Conservation (phyloP, 2,329 filamentous ascomycete species). For the Elsinoe batatas region DNA sequence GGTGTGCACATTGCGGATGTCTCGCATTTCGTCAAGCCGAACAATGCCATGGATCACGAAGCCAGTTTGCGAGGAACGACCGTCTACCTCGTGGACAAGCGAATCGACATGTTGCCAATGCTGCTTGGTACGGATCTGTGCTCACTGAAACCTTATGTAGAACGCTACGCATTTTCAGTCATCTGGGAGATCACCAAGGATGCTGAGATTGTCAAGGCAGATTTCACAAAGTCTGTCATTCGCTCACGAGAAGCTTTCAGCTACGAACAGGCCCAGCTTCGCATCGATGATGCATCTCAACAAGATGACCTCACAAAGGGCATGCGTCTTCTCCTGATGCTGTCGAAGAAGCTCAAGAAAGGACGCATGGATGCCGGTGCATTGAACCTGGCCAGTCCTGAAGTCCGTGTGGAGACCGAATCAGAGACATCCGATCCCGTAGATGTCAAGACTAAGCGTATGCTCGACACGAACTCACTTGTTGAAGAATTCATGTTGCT, state of each 20-base stretch:
- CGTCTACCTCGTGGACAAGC: conserved; percentile 96
- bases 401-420: conserved; percentile 91
- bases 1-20: conserved; percentile 98
- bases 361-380: conserved; percentile 96
- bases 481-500: conserved; percentile 99
- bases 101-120: conserved; percentile 98
- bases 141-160: conserved; percentile 95
- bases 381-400: conserved; percentile 90
- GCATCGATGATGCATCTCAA: conserved; percentile 82
- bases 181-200: conserved; percentile 73
- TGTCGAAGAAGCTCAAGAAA: conserved; percentile 87
- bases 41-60: conserved; percentile 93
- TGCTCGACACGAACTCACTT: conserved; percentile 90
- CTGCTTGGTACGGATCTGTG: conserved; percentile 92
- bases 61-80: conserved; percentile 90
- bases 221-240: conserved; percentile 97
- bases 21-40: conserved; percentile 96
- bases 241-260: conserved; percentile 93
- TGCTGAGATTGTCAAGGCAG: conserved; percentile 73
- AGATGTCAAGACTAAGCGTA: conserved; percentile 89
- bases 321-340: conserved; percentile 75
- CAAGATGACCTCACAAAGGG: conserved; percentile 81
- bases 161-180: conserved; percentile 51
- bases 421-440: conserved; percentile 93
- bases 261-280: conserved; percentile 89